Percentiles rank a stretch among this genome's conserved stretches.
Conservation (phyloP, 768 basidiomycete genomes). For the Rhizopogon vinicolor region DNA sequence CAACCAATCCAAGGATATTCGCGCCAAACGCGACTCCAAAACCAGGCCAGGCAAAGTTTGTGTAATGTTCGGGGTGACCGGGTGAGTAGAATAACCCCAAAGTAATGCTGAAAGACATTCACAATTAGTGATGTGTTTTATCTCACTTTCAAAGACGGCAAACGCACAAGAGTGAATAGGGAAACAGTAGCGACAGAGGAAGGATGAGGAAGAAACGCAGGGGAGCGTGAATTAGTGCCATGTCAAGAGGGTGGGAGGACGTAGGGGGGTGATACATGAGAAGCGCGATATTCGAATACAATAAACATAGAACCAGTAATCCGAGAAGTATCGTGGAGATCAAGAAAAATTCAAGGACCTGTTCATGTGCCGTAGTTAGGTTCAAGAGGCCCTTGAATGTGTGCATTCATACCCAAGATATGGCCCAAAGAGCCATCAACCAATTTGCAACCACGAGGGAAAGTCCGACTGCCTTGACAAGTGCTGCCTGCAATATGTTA, state of each 20-base stretch:
- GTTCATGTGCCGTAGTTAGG: not conserved
- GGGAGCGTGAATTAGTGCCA: constrained; percentile 83
- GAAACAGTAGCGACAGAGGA: constrained; percentile 39
- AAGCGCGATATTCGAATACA: constrained; percentile 78
- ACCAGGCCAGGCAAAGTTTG: constrained; percentile 65
- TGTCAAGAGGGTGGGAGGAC: constrained; percentile 62
- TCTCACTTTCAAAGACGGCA: not conserved
- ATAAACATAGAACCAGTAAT: constrained; percentile 59
- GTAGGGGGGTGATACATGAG: constrained; percentile 67
- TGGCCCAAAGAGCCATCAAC: constrained; percentile 75
- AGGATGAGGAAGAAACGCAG: constrained; percentile 67
- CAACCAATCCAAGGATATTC: constrained; percentile 54
- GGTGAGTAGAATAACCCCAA: constrained; percentile 57
- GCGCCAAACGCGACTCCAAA: constrained; percentile 63
- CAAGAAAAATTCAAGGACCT: constrained; percentile 78
- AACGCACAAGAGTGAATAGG: constrained; percentile 50
- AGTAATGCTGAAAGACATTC: constrained; percentile 45
- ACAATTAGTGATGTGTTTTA: not conserved
- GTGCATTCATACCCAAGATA: constrained; percentile 57
- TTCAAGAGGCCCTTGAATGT: not conserved
- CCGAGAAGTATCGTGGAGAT: constrained; percentile 70
- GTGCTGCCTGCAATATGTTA: constrained; percentile 40
- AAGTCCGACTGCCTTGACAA: constrained; percentile 77
- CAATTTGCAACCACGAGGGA: constrained; percentile 76
- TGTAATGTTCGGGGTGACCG: constrained; percentile 48